Conservation (phyloP, 2,329 filamentous ascomycete species). For the Paecilomyces sp. region DNA sequence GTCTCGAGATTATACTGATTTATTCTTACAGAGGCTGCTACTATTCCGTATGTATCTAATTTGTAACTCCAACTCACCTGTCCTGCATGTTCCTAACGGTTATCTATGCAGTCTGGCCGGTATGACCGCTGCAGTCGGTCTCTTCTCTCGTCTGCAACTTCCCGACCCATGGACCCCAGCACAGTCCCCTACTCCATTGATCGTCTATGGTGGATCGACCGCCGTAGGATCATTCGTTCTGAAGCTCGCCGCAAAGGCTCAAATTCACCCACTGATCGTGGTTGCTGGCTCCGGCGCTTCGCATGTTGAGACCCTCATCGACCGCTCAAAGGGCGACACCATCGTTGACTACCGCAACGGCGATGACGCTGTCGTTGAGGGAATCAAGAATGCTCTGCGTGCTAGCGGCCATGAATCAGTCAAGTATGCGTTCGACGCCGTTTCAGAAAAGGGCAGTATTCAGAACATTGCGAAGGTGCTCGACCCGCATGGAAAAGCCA, state of each 20-base stretch:
- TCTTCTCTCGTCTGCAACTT: constrained; percentile 42
- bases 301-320: constrained; percentile 48
- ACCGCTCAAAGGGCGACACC: constrained; percentile 47
- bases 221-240: constrained; percentile 54
- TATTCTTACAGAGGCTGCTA: constrained; percentile 42
- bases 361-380: constrained; percentile 43
- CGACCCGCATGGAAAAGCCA: constrained; percentile 29
- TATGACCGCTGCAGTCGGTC: constrained; percentile 46
- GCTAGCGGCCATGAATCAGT: constrained; percentile 1
- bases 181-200: constrained; percentile 27
- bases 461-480: constrained; percentile 41
- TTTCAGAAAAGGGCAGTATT: constrained; percentile 46
- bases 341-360: constrained; percentile 57
- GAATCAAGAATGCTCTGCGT: constrained; percentile 5
- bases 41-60: constrained; percentile 35
- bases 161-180: constrained; percentile 44
- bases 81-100: neutral
- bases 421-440: constrained; percentile 51
- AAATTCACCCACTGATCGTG: constrained; percentile 56
- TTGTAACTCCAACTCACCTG: neutral
- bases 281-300: constrained; percentile 48
- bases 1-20: neutral
- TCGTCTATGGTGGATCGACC: constrained; percentile 45
- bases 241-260: constrained; percentile 47
- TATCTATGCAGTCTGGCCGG: constrained; percentile 33